Conservation (phyloP, 2,329 filamentous ascomycete species). For the Penicillium nordicum region DNA sequence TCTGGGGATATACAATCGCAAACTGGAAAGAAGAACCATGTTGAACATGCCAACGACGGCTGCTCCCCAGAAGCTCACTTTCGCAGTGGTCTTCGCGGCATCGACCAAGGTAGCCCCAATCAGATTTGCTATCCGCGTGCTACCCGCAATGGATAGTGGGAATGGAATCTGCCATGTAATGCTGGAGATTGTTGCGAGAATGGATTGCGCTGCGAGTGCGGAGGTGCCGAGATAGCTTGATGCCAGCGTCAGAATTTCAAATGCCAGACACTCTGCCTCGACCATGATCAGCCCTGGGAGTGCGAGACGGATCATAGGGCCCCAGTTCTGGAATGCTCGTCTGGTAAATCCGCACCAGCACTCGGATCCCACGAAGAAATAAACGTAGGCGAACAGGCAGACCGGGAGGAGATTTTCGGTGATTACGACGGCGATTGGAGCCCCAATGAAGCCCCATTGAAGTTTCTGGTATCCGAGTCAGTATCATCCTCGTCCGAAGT, state of each 20-base stretch:
- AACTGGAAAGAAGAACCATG: conserved; percentile 62
- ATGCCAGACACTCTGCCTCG: conserved; percentile 87
- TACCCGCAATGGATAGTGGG: conserved; percentile 81
- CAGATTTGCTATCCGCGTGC: conserved; percentile 84
- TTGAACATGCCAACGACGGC: conserved; percentile 76
- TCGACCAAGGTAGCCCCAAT: conserved; percentile 81
- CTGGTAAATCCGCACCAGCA: conserved; percentile 79
- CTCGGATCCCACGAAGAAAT: conserved; percentile 66
- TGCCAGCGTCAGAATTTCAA: conserved; percentile 84
- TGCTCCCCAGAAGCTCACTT: conserved; percentile 67
- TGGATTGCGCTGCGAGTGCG: conserved; percentile 81
- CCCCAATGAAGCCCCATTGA: conserved; percentile 69
- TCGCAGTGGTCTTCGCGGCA: conserved; percentile 75
- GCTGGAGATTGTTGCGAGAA: conserved; percentile 72
- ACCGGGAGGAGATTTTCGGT: conserved; percentile 72
- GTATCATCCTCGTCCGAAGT: neutral
- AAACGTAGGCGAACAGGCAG: conserved; percentile 70
- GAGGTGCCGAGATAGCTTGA: conserved; percentile 75
- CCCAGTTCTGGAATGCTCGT: conserved; percentile 70
- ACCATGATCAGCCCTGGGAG: conserved; percentile 91
- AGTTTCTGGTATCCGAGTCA: conserved; percentile 40
- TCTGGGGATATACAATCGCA: conserved; percentile 70
- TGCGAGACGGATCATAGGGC: conserved; percentile 80
- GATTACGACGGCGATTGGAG: conserved; percentile 71
- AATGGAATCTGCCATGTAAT: conserved; percentile 91